Evolutionary conservation across 1,139 yeast species (phyloP).

Genomic region (Debaryomycetaceae sp.): DNA sequence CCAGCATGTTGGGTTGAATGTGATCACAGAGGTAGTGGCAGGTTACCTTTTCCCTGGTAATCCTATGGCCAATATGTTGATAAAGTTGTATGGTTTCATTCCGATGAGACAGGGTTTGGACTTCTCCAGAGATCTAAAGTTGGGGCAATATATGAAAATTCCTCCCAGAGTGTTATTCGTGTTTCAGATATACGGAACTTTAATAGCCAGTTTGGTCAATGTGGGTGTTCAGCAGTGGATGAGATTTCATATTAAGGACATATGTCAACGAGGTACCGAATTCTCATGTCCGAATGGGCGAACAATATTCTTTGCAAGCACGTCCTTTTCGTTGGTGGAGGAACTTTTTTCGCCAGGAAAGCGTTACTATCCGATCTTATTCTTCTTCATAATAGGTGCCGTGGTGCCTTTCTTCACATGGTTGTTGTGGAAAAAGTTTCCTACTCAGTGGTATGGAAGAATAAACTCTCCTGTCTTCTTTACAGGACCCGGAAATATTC

Average conservation of each 20-base stretch:
- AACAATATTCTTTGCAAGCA: constrained; percentile 14
- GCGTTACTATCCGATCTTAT: constrained; percentile 34
- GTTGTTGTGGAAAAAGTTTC: constrained; percentile 14
- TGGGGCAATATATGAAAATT: constrained; percentile 53
- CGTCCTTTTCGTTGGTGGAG: constrained; percentile 17
- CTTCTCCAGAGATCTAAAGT: constrained; percentile 37
- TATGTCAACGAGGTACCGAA: constrained; percentile 4
- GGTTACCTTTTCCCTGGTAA: constrained; percentile 31
- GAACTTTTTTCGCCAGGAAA: constrained; percentile 38
- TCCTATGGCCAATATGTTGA: constrained; percentile 32
- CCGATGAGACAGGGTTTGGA: constrained; percentile 20
- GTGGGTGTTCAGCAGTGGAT: constrained; percentile 26
- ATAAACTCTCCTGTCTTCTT: constrained; percentile 43
- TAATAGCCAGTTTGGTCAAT: constrained; percentile 32
- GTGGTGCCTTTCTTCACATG: constrained; percentile 29
- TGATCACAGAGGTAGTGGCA: constrained; percentile 27
- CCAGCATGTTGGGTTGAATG: constrained; percentile 36
- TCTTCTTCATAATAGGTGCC: constrained; percentile 46
- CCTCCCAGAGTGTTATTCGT: constrained; percentile 53
- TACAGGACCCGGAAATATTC: constrained; percentile 46
- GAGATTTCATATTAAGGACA: constrained; percentile 10
- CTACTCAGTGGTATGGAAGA: constrained; percentile 16
- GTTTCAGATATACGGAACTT: constrained; percentile 15
- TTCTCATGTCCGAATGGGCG: constrained; percentile 17
- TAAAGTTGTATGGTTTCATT: constrained; percentile 31